Base-by-base conservation (phyloP, 108 stramenopile species). In the Nannochloropsis gaditana region DNA sequence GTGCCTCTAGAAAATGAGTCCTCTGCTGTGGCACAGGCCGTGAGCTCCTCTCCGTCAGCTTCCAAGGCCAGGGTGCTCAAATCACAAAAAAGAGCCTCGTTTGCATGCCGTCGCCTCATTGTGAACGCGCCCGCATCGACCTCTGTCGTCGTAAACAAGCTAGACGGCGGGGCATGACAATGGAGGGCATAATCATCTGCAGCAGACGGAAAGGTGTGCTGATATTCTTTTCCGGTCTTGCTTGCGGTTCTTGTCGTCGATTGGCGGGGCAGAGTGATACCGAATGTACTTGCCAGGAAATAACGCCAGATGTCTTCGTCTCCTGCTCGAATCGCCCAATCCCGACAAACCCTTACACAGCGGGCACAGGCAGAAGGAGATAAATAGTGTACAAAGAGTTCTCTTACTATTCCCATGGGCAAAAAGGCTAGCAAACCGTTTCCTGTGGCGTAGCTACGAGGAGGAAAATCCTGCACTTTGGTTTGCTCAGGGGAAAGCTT, bases 321-420 rank as follows among this genome's bases (percentile, higher is more conserved):
- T n/a, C 59, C 59, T n/a, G 59, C 59, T n/a, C 59, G 59, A 15
- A n/a, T n/a, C 59, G 59, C 59, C 59, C 59, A 73, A n/a, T n/a
- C 59, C 4, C 59, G 59, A 73, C 59, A 73, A 4, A n/a, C n/a
- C 19, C 19, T 2, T 0, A 73, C n/a, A n/a, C 59, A 73, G 15
- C 59, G 4, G n/a, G 59, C 59, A 73, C 59, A 73, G 19, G 2
- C 59, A n/a, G 15, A 15, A 4, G 59, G 59, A n/a, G n/a, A n/a
- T 15, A 73, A n/a, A 8, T 5, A 3, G 2, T 73, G 59, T n/a
- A n/a, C 59, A 15, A 73, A n/a, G 6, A 73, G 59, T n/a, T 73
- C 59, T n/a, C 59, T 5, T 15, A 15, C n/a, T n/a, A 73, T n/a
- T n/a, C n/a, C 59, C n/a, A n/a, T n/a, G 19, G 59, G 59, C 59